These are phyloP conservation scores for Triticum timopheevii DNA, from an alignment of 176 grass and related monocot species.

Conservation along the genomic window DNA sequence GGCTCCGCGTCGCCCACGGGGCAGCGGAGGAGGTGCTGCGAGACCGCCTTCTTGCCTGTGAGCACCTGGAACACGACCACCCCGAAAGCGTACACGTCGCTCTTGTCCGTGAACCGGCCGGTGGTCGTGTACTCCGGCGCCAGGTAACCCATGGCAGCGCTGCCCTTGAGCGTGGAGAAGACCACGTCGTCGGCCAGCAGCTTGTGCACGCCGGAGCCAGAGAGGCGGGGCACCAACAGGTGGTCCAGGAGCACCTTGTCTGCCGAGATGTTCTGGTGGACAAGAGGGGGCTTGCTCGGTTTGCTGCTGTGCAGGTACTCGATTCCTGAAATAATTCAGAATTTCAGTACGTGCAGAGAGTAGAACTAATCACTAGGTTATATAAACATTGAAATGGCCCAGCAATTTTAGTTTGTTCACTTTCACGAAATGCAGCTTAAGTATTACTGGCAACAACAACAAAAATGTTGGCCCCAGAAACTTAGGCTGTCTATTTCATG, in stretches of 20 bases:
- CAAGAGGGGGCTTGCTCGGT: conserved; percentile 42
- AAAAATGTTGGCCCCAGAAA: background rate
- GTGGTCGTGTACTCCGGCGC: conserved; percentile 77
- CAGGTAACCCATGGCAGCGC: conserved; percentile 81
- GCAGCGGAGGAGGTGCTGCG: conserved; percentile 38
- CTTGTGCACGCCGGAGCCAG: conserved; percentile 59
- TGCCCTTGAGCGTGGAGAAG: conserved; percentile 78
- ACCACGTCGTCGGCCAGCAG: conserved; percentile 76
- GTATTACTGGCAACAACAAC: too few species aligned
- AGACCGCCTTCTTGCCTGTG: conserved; percentile 49
- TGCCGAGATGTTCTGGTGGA: conserved; percentile 72
- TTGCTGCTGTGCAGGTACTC: conserved; percentile 74
- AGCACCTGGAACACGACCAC: conserved; percentile 69
- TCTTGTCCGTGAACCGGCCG: conserved; percentile 73
- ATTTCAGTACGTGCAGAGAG: background rate
- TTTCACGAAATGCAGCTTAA: background rate
- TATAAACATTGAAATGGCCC: background rate
- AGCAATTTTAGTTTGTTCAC: background rate
- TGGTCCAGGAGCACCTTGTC: conserved; percentile 72
- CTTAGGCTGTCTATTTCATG: background rate
- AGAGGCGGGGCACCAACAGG: conserved; percentile 48
- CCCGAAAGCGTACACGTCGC: conserved; percentile 80
- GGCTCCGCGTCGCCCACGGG: conserved; percentile 10
- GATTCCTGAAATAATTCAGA: conserved; percentile 42
- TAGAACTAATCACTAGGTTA: background rate